Percentiles rank a stretch among this genome's conserved stretches.
Conservation (phyloP, 768 basidiomycete genomes). For the Hypholoma sublateritium region DNA sequence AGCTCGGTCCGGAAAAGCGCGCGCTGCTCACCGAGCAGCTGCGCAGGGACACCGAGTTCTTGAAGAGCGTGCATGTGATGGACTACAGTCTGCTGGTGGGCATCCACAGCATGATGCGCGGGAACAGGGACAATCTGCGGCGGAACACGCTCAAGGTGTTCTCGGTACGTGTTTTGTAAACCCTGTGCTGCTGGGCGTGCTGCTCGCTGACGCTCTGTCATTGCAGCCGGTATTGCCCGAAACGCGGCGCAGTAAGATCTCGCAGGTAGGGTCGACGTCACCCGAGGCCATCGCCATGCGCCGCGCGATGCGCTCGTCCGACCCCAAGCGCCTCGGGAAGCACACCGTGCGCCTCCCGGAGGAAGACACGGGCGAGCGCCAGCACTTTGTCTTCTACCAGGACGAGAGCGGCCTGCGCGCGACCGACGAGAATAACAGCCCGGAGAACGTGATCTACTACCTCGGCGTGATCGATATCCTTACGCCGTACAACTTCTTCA, state of each 20-base stretch:
- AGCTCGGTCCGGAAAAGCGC: constrained; percentile 95
- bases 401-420: constrained; percentile 93
- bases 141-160: constrained; percentile 91
- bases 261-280: constrained; percentile 50
- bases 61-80: constrained; percentile 87
- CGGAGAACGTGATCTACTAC: constrained; percentile 83
- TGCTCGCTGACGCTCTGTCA: constrained; percentile 3
- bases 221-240: constrained; percentile 68
- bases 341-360: constrained; percentile 54
- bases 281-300: constrained; percentile 84
- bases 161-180: constrained; percentile 55
- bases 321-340: constrained; percentile 67
- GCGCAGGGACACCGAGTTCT: constrained; percentile 79
- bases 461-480: constrained; percentile 96
- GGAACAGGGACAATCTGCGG: constrained; percentile 90
- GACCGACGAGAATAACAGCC: constrained; percentile 81
- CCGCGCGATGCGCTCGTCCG: constrained; percentile 80
- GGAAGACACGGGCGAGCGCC: constrained; percentile 60
- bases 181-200: not conserved
- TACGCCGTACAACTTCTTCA: constrained; percentile 79
- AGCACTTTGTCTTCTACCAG: constrained; percentile 91
- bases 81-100: constrained; percentile 95
- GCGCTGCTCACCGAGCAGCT: constrained; percentile 91
- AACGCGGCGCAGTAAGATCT: constrained; percentile 57
- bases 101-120: constrained; percentile 87